A percentile compares a stretch with the other conserved stretches of the same genome.
phyloP scores from a whole-genome alignment of 345 rosid genomes.

The Gossypium australe region DNA sequence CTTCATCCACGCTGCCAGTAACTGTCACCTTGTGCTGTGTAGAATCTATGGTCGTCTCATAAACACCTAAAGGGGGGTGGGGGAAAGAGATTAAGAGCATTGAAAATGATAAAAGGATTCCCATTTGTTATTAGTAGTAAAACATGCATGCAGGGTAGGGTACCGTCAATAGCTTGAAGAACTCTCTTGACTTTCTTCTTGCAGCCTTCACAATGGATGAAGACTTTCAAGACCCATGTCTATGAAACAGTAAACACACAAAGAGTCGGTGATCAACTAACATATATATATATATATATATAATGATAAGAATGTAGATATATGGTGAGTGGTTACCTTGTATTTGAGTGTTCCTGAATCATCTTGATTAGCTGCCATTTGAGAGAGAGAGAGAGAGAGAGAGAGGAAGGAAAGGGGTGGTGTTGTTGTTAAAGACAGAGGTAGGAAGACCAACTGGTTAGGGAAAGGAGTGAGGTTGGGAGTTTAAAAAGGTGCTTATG shows the following conservation, averaged over 20 bases:
- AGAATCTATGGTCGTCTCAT: slow-evolving; percentile 37
- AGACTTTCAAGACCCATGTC: slow-evolving; percentile 65
- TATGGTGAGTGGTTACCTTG: slow-evolving; percentile 29
- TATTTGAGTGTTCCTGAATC: slow-evolving; percentile 30
- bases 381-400: background rate
- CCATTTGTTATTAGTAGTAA: no score
- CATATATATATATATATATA: background rate
- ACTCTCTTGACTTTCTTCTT: slow-evolving; percentile 62
- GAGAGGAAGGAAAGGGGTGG: slow-evolving; percentile 7
- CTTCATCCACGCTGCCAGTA: slow-evolving; percentile 47
- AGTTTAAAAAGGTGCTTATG: background rate
- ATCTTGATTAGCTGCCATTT: slow-evolving; percentile 41
- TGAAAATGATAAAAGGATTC: background rate
- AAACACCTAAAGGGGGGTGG: slow-evolving; percentile 40
- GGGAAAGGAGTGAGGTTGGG: background rate
- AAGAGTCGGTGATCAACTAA: background rate
- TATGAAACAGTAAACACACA: slow-evolving; percentile 10
- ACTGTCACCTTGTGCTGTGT: slow-evolving; percentile 61
- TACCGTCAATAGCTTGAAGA: slow-evolving; percentile 63
- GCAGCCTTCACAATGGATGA: slow-evolving; percentile 76
- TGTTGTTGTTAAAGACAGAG: background rate
- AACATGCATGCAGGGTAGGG: background rate
- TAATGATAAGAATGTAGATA: background rate
- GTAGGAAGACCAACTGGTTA: background rate
- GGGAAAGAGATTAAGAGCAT: background rate